Evolutionary conservation across 306 rosid genomes (phyloP).

Genomic region (Prunus kanzakura): DNA sequence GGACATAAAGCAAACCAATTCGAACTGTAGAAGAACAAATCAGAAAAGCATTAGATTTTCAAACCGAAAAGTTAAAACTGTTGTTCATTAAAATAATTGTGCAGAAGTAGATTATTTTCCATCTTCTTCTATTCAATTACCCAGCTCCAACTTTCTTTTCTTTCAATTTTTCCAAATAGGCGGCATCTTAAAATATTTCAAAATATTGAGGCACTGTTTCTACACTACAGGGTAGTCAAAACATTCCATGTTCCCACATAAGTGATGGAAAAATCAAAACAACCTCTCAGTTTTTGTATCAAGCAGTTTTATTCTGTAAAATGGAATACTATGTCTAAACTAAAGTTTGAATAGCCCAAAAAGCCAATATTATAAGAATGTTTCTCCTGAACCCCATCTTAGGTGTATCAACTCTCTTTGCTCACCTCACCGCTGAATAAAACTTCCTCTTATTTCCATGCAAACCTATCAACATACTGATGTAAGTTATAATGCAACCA

Average conservation of each 20-base stretch:
- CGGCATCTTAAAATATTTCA: not conserved
- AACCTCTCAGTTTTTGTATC: not conserved
- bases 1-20: conserved; percentile 62
- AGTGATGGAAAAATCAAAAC: not conserved
- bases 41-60: conserved; percentile 1
- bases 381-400: not conserved
- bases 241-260: not conserved
- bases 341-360: not conserved
- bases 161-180: not conserved
- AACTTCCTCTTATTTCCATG: not conserved
- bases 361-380: not conserved
- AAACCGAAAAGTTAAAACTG: conserved; percentile 6
- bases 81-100: not conserved
- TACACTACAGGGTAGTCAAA: not conserved
- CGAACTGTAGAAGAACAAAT: conserved; percentile 40
- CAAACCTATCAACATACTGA: not conserved
- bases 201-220: not conserved
- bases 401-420: not conserved
- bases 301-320: not conserved
- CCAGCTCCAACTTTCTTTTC: not conserved
- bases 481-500: not conserved
- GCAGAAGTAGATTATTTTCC: not conserved
- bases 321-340: not conserved
- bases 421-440: not conserved
- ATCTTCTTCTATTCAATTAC: not conserved